Percentiles rank a stretch among this genome's conserved stretches.
These are phyloP conservation scores for Trichocladium antarcticum DNA, from an alignment of 495 filamentous ascomycete genomes.

Conservation along the genomic window DNA sequence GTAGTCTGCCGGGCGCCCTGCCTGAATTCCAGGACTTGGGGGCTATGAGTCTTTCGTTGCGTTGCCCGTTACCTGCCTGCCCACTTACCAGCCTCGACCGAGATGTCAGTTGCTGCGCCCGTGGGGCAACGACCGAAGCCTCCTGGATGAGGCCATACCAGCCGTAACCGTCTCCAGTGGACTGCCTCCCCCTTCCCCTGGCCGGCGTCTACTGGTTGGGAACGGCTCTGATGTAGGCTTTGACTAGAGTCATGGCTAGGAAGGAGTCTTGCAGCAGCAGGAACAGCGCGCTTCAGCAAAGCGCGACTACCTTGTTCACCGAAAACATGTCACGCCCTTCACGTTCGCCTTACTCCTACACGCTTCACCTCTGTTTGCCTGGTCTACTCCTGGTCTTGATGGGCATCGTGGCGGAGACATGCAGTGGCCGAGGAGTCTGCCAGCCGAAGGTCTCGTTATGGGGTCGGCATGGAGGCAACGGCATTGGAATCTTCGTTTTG, in stretches of 20 bases:
- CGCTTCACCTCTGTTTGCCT: conserved; percentile 6
- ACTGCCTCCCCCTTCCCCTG: background rate
- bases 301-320: background rate
- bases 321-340: background rate
- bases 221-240: background rate
- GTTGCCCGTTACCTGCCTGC: background rate
- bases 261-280: background rate
- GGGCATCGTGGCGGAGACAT: conserved; percentile 11
- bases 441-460: background rate
- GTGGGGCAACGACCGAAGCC: background rate
- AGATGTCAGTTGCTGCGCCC: background rate
- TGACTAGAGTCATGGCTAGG: background rate
- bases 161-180: background rate
- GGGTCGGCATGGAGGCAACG: background rate
- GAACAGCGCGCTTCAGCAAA: background rate
- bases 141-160: background rate
- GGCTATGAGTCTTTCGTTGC: background rate
- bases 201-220: background rate
- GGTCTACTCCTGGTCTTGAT: background rate
- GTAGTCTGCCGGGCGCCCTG: background rate
- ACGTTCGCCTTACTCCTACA: conserved; percentile 5
- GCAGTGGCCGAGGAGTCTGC: conserved; percentile 4
- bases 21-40: background rate
- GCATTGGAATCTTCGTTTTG: background rate
- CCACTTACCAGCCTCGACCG: background rate